A percentile compares a stretch with the other conserved stretches of the same genome.
phyloP scores from a whole-genome alignment of 257 asterid genomes.

The Asclepias syriaca region DNA sequence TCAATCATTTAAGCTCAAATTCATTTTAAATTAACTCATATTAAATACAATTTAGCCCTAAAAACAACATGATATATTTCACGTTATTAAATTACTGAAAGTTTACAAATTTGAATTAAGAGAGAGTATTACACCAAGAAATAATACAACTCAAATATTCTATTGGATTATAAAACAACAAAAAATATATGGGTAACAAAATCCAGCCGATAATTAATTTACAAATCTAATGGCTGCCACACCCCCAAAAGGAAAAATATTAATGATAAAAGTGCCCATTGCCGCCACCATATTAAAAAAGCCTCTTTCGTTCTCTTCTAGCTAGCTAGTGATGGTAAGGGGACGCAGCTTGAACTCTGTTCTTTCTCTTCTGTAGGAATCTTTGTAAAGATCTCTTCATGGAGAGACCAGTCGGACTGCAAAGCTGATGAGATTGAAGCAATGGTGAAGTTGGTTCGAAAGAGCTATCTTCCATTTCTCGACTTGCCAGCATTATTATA shows the following conservation, averaged over 20 bases:
- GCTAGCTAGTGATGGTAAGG: slow-evolving; percentile 15
- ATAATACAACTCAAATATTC: too few species aligned
- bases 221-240: background rate
- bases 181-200: background rate
- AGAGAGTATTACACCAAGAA: too few species aligned
- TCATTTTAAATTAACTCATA: too few species aligned
- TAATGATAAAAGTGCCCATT: background rate
- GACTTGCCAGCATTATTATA: slow-evolving; percentile 23
- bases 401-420: slow-evolving; percentile 9
- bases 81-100: too few species aligned
- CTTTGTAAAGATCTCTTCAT: slow-evolving; percentile 27
- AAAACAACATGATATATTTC: too few species aligned
- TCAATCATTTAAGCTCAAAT: too few species aligned
- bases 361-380: slow-evolving; percentile 29
- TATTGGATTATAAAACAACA: too few species aligned
- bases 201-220: slow-evolving; percentile 4
- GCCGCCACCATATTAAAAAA: background rate
- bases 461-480: slow-evolving; percentile 12
- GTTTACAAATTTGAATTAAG: too few species aligned
- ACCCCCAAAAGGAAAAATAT: background rate
- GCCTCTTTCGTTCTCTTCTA: background rate
- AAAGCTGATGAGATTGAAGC: slow-evolving; percentile 11
- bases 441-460: slow-evolving; percentile 1
- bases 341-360: slow-evolving; percentile 13
- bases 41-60: too few species aligned